Evolutionary conservation across 106 monocot species (phyloP).

Genomic region (Iris macrosiphon): DNA sequence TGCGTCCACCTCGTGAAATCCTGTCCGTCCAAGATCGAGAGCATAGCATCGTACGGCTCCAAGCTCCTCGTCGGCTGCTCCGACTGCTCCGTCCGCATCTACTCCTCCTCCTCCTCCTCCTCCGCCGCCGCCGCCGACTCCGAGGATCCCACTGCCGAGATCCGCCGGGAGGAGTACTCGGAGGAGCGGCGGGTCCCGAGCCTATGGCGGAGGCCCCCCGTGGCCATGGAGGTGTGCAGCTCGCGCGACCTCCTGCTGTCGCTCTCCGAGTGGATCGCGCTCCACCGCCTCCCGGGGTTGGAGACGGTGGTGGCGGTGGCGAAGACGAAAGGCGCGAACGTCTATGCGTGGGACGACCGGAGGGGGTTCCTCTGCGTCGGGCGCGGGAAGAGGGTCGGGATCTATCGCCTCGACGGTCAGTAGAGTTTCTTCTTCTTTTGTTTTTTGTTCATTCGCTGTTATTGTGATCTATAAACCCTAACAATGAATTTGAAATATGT

Average conservation of each 20-base stretch:
- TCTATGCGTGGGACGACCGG: constrained; percentile 79
- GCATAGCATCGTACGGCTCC: constrained; percentile 41
- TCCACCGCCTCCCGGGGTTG: constrained; percentile 78
- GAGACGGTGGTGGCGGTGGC: constrained; percentile 73
- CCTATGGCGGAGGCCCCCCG: constrained; percentile 70
- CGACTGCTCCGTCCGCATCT: constrained; percentile 79
- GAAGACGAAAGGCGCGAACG: constrained; percentile 89
- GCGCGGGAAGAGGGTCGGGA: constrained; percentile 61
- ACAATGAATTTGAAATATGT: too few relatives aligned
- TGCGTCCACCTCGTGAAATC: constrained; percentile 59
- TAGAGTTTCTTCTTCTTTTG: neutral
- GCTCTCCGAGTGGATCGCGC: constrained; percentile 81
- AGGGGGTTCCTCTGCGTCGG: constrained; percentile 82
- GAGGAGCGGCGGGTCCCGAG: constrained; percentile 49
- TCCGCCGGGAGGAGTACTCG: constrained; percentile 41
- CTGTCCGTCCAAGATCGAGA: constrained; percentile 46
- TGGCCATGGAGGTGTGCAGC: constrained; percentile 73
- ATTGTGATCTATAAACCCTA: too few relatives aligned
- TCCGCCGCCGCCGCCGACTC: constrained; percentile 7
- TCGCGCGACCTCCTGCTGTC: constrained; percentile 79
- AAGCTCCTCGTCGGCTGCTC: constrained; percentile 69
- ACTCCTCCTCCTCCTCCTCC: constrained; percentile 27
- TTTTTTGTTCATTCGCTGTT: too few relatives aligned
- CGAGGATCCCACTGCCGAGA: constrained; percentile 16
- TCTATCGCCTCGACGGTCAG: constrained; percentile 79